phyloP scores from a whole-genome alignment of 768 basidiomycete species.

The Lepiota subincarnata region DNA sequence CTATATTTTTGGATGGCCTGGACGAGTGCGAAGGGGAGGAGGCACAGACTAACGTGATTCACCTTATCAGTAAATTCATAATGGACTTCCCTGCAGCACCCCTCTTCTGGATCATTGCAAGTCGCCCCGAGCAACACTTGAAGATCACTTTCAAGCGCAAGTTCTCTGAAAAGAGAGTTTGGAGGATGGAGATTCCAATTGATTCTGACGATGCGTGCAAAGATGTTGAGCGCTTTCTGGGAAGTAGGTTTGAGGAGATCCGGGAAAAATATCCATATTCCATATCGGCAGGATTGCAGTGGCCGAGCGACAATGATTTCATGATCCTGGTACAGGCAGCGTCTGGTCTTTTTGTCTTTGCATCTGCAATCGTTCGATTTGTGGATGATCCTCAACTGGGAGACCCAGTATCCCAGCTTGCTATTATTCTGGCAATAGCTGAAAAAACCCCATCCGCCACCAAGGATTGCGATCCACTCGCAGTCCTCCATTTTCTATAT shows the following conservation, averaged over 20 bases:
- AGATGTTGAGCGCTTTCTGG: background rate
- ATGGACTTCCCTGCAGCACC: background rate
- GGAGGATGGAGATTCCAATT: background rate
- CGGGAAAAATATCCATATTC: background rate
- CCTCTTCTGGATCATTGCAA: constrained; percentile 1
- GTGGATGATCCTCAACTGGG: background rate
- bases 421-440: background rate
- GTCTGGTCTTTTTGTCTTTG: background rate
- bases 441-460: background rate
- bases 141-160: background rate
- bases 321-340: background rate
- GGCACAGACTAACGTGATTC: background rate
- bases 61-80: background rate
- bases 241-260: background rate
- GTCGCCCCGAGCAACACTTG: background rate
- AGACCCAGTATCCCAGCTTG: constrained; percentile 1
- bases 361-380: background rate
- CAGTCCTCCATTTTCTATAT: background rate
- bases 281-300: background rate
- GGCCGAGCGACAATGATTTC: background rate
- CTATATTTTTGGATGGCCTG: background rate
- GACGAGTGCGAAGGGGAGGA: constrained; percentile 1
- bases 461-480: background rate
- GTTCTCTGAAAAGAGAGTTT: background rate
- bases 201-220: constrained; percentile 1